Conservation (phyloP, 352 stramenopile species). For the Phytophthora sansomeana region DNA sequence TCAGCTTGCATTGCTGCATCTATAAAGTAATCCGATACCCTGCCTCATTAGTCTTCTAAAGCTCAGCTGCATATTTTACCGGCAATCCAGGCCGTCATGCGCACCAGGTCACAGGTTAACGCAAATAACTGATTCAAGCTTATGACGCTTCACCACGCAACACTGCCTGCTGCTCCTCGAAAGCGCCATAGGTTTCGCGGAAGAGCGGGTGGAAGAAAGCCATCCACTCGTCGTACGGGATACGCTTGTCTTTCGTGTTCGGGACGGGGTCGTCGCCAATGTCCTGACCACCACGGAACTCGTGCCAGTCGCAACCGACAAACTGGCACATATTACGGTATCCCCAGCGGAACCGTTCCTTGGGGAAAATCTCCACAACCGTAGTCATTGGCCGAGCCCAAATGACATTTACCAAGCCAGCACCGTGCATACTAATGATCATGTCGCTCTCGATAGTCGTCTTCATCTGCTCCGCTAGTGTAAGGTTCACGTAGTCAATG, state of each 20-base stretch:
- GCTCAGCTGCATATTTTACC: slow-evolving; percentile 1
- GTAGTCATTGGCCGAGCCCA: slow-evolving; percentile 62
- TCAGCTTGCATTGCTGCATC: slow-evolving; percentile 25
- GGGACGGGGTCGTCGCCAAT: slow-evolving; percentile 27
- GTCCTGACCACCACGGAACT: slow-evolving; percentile 57
- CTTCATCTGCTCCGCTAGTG: slow-evolving; percentile 69
- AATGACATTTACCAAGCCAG: slow-evolving; percentile 79
- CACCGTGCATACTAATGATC: slow-evolving; percentile 86
- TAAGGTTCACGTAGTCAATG: slow-evolving; percentile 70
- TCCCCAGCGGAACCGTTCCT: slow-evolving; percentile 58
- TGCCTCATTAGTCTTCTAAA: slow-evolving; percentile 3
- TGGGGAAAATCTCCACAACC: slow-evolving; percentile 82
- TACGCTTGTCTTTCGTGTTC: slow-evolving; percentile 61
- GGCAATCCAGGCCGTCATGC: neutral
- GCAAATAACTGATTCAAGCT: slow-evolving; percentile 31
- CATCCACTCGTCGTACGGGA: slow-evolving; percentile 52
- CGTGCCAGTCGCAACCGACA: slow-evolving; percentile 70
- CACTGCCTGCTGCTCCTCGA: slow-evolving; percentile 26
- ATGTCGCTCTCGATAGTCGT: slow-evolving; percentile 73
- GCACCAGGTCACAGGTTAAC: slow-evolving; percentile 6
- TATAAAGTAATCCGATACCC: slow-evolving; percentile 25
- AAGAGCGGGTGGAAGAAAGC: slow-evolving; percentile 60
- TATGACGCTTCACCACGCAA: slow-evolving; percentile 23
- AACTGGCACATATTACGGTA: slow-evolving; percentile 85
- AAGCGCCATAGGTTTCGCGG: slow-evolving; percentile 24